phyloP scores from a whole-genome alignment of 23 red algal genomes.

The Gracilaria caudata region DNA sequence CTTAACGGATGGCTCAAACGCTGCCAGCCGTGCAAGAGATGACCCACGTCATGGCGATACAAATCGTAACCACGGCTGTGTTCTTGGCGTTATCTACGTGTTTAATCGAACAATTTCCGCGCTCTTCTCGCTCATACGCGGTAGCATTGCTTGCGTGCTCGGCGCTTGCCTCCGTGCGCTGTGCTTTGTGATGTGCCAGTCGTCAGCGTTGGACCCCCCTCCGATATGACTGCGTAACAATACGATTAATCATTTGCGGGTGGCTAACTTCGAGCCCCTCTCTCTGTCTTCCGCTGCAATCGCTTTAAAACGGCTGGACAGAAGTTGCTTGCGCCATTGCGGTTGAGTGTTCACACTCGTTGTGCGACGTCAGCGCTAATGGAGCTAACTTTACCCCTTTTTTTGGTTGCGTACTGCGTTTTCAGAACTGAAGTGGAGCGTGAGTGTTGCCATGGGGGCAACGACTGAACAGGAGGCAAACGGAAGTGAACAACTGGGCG shows the following conservation, averaged over 20 bases:
- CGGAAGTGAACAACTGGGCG: no score
- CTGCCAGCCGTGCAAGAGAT: neutral
- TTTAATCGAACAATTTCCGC: neutral
- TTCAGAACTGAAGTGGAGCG: no score
- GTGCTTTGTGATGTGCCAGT: neutral
- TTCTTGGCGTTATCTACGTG: neutral
- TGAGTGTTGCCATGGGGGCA: no score
- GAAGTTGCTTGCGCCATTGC: no score
- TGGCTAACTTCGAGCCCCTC: neutral
- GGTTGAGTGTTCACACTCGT: no score
- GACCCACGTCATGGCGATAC: neutral
- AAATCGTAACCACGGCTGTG: neutral
- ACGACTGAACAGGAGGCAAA: no score
- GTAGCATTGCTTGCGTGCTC: neutral
- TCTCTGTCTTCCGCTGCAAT: neutral
- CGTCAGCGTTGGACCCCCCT: neutral
- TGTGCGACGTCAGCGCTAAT: no score
- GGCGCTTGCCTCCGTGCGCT: neutral
- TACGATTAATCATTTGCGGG: neutral
- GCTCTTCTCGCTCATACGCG: neutral
- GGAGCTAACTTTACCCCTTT: no score
- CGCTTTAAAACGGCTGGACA: no score
- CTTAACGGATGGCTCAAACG: neutral
- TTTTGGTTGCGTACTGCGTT: no score
- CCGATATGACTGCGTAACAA: neutral